Evolutionary conservation across 1,284 basidiomycete species (phyloP).

Genomic region (Moesziomyces antarcticus): DNA sequence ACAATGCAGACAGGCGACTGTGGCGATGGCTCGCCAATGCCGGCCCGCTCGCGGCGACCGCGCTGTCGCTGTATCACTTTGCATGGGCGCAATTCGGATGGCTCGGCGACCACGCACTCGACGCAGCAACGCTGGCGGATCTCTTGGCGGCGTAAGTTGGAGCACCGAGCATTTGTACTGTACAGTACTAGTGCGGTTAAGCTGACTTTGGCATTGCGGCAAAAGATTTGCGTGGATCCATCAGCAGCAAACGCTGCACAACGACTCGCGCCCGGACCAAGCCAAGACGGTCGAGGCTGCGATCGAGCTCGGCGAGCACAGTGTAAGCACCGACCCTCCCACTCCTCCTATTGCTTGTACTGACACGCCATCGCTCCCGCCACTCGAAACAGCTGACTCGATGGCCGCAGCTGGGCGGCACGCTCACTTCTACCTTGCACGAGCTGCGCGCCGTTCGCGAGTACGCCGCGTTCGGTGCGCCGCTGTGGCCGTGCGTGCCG

Average conservation of each 20-base stretch:
- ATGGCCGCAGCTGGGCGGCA: neutral
- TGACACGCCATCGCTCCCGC: too few relatives aligned
- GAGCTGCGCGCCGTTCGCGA: neutral
- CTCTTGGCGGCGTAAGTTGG: constrained; percentile 28
- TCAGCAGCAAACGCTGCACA: constrained; percentile 5
- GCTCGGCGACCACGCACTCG: constrained; percentile 28
- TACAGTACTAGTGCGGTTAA: too few relatives aligned
- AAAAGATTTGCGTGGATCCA: constrained; percentile 23
- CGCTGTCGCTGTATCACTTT: constrained; percentile 17
- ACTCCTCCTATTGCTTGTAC: too few relatives aligned
- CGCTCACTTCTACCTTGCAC: neutral
- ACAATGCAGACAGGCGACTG: constrained; percentile 13
- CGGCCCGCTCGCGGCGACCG: constrained; percentile 7
- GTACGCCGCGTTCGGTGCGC: neutral
- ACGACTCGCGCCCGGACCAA: constrained; percentile 2
- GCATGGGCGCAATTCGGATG: constrained; percentile 22
- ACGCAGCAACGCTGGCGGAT: constrained; percentile 24
- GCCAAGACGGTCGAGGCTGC: constrained; percentile 5
- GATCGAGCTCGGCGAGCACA: constrained; percentile 19
- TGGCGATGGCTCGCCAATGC: constrained; percentile 29
- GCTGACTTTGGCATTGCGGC: too few relatives aligned
- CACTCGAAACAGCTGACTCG: neutral
- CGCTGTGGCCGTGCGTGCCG: neutral
- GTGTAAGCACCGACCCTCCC: constrained; percentile 9
- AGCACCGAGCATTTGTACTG: too few relatives aligned